Base-by-base conservation (phyloP, 441 rosid species). In the Dalechampia spathulata region DNA sequence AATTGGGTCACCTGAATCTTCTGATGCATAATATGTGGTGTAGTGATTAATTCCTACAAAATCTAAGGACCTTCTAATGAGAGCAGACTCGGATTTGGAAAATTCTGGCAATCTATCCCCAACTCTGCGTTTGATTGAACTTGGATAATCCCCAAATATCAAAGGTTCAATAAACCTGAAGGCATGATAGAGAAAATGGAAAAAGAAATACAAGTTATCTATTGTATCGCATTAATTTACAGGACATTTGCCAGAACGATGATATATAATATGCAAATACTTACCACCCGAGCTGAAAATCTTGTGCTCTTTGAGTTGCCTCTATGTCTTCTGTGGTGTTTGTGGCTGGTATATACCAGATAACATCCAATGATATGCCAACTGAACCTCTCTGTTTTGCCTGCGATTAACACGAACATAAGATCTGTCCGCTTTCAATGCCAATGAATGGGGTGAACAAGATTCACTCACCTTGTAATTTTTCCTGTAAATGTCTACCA, bases 41-140 rank as follows among this genome's bases (percentile, higher is more conserved):
- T 93, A 93, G 65, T 93, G 99, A 71, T 93, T 93, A 37, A 90
- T 93, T 60, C 97, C 99, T 14, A 93, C 81, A 64, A 90, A 93
- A 68, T 93, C 99, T 43, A 87, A 46, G n/a, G 97, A 93, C 30
- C 95, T 95, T 72, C 85, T 87, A 1, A 85, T 30, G 48, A 93
- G 72, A 52, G 72, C 58, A 26, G 86, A 64, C 48, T 93, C 86
- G n/a, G 83, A 68, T 46, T 37, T 21, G 0, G 96, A 71, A 74
- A 93, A 85, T 41, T 21, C 62, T n/a, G 97, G 97, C 42, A 93
- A 66, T 32, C 97, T 79, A 49, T 32, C 73, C 58, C 86, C 86
- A 0, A 83, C 93, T 74, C 90, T 74, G 55, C 65, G 82, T 65
- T 72, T 81, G 89, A 93, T 93, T n/a, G 99, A 79, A 55, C 71